Conservation (phyloP, 1,284 basidiomycete genomes). For the Macrocybe sp. region DNA sequence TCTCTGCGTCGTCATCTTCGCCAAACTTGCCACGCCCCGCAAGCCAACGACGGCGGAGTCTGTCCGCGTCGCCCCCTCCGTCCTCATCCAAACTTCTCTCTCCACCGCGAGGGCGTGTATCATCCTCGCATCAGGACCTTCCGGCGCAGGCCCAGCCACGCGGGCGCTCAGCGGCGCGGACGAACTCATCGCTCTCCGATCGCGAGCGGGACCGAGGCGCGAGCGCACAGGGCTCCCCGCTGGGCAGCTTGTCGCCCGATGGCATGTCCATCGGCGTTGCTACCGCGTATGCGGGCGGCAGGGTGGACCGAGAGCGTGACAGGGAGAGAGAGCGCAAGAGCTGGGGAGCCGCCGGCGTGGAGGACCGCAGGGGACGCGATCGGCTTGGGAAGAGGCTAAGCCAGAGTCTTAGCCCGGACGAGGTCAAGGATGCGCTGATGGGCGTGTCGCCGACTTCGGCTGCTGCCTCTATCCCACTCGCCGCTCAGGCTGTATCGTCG, state of each 20-base stretch:
- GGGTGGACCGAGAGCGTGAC: conserved; percentile 24
- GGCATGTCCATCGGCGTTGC: conserved; percentile 34
- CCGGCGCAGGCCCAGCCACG: conserved; percentile 24
- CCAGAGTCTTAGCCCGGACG: conserved; percentile 45
- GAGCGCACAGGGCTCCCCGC: conserved; percentile 35
- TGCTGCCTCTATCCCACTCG: conserved; percentile 10
- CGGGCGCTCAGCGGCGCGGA: conserved; percentile 54
- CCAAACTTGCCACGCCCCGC: conserved; percentile 1
- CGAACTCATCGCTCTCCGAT: conserved; percentile 31
- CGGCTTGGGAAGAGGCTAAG: conserved; percentile 39
- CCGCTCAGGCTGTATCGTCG: not conserved
- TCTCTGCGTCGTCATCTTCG: conserved; percentile 4
- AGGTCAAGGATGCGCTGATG: conserved; percentile 17
- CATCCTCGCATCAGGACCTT: conserved; percentile 17
- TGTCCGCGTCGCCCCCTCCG: conserved; percentile 14
- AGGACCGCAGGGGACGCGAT: conserved; percentile 37
- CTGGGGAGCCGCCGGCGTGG: conserved; percentile 20
- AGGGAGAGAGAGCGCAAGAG: conserved; percentile 20
- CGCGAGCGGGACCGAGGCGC: conserved; percentile 24
- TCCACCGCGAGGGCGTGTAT: conserved; percentile 25
- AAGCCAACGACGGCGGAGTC: conserved; percentile 2
- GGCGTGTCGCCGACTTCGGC: conserved; percentile 11
- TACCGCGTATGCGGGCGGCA: conserved; percentile 20
- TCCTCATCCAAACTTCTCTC: conserved; percentile 23
- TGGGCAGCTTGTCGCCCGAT: conserved; percentile 61